phyloP scores from a whole-genome alignment of 768 basidiomycete species.

The Grammothele lineata region DNA sequence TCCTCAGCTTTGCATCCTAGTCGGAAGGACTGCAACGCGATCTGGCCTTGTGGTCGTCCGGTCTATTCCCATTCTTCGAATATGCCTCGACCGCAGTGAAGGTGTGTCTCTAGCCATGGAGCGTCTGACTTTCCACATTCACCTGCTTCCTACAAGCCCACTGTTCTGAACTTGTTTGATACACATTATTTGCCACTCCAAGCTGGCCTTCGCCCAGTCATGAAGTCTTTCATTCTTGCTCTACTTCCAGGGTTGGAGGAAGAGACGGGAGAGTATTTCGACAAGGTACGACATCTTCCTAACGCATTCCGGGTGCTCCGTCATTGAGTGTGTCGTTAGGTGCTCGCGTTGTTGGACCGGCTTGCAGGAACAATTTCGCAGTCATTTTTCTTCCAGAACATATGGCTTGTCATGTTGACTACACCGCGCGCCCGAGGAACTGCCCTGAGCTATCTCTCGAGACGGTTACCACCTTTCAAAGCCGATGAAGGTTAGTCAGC shows the following conservation, averaged over 20 bases:
- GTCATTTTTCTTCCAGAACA: constrained; percentile 91
- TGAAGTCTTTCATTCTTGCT: constrained; percentile 92
- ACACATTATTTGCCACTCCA: constrained; percentile 88
- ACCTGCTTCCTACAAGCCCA: constrained; percentile 47
- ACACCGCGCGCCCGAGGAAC: constrained; percentile 82
- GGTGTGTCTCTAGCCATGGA: constrained; percentile 37
- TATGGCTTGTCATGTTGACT: constrained; percentile 92
- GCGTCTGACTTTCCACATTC: background rate
- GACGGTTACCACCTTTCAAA: constrained; percentile 68
- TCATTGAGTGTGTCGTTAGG: constrained; percentile 37
- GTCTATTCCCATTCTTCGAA: constrained; percentile 97
- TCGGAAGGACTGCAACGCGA: constrained; percentile 84
- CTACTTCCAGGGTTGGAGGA: constrained; percentile 95
- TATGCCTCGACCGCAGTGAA: constrained; percentile 99
- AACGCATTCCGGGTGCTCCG: too few relatives aligned
- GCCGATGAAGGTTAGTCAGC: constrained; percentile 59
- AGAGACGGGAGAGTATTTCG: constrained; percentile 96
- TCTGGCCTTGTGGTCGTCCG: constrained; percentile 90
- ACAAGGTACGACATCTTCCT: constrained; percentile 71
- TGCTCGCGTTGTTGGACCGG: constrained; percentile 73
- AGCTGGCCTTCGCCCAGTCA: constrained; percentile 74
- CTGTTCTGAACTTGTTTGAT: constrained; percentile 88
- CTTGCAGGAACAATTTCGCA: constrained; percentile 81
- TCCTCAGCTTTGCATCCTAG: constrained; percentile 33
- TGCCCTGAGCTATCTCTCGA: constrained; percentile 81